A percentile compares a stretch with the other conserved stretches of the same genome.
phyloP scores from a whole-genome alignment of 2,329 filamentous ascomycete genomes.

The Helicocarpus griseus region DNA sequence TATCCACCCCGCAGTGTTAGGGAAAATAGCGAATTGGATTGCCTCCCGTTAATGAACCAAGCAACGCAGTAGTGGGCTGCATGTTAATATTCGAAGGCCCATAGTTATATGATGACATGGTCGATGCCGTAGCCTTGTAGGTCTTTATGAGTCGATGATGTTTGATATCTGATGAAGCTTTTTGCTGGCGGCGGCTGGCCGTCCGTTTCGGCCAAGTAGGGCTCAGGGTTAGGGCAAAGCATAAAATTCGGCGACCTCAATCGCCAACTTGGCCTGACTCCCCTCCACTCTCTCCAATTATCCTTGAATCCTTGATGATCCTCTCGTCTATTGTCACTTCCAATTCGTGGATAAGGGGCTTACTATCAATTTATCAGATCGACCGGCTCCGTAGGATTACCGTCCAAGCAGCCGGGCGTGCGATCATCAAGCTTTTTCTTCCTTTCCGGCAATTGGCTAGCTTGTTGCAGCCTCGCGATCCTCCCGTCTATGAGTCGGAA shows the following conservation, averaged over 20 bases:
- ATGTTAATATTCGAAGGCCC: too few relatives aligned
- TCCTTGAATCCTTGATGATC: neutral
- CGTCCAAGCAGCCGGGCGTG: neutral
- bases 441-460: neutral
- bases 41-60: neutral
- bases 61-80: too few relatives aligned
- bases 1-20: too few relatives aligned
- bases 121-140: too few relatives aligned
- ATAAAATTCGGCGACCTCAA: neutral
- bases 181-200: too few relatives aligned
- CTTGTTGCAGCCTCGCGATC: neutral
- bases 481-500: neutral
- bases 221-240: conserved; percentile 2
- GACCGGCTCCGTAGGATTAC: neutral
- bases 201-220: too few relatives aligned
- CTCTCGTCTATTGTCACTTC: neutral
- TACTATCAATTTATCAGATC: neutral
- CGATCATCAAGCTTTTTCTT: neutral
- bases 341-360: neutral
- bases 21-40: neutral
- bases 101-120: too few relatives aligned
- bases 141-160: neutral
- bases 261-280: neutral
- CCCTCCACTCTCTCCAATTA: too few relatives aligned
- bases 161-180: too few relatives aligned